Base-by-base conservation (phyloP, 352 stramenopile species). In the Pythium dissimile region DNA sequence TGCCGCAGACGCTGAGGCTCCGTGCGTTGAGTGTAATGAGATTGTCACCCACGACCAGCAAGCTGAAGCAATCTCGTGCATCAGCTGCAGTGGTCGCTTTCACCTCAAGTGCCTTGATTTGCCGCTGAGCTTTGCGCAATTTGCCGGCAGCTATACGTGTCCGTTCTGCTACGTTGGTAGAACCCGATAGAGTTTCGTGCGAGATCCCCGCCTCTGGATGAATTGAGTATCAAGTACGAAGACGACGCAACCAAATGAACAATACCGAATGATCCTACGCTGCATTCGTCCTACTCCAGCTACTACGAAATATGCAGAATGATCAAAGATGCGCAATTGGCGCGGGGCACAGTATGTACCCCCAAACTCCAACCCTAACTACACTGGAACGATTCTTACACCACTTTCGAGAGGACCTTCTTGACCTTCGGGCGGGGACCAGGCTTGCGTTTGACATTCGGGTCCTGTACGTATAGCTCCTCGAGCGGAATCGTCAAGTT, bases 401-500 rank as follows among this genome's bases (percentile, higher is more conserved):
- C 54, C 16, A 64, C 37, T 43, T 64, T 62, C 24, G 46, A 55
- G 10, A 59, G 31, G 13, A 38, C 21, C 51, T 76, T 80, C 26
- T 57, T 53, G 12, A 38, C 21, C 59, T 88, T 89, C 15, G 78
- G 75, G 1, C 69, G 66, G 0, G 81, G 81, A 1, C 81, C 81
- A 23, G 78, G 78, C 58, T 89, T 91, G 49, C 74, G 67, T 51
- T 78, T 72, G n/a, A 67, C 64, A 5, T 73, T 67, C 5, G 67
- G 69, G 45, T 88, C 75, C 11, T 76, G 68, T 8, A 68, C 74
- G 57, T 83, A 86, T n/a, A 80, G 53, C 20, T 82, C 71, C 64
- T 91, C 81, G 9, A 88, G 68, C 30, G 78, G 71, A n/a, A 75
- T 86, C 64, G 86, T 88, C 18, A 91, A 50, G 16, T 54, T 54